Evolutionary conservation across 2,329 filamentous ascomycete genomes (phyloP).

Genomic region (Talaromyces amestolkiae): DNA sequence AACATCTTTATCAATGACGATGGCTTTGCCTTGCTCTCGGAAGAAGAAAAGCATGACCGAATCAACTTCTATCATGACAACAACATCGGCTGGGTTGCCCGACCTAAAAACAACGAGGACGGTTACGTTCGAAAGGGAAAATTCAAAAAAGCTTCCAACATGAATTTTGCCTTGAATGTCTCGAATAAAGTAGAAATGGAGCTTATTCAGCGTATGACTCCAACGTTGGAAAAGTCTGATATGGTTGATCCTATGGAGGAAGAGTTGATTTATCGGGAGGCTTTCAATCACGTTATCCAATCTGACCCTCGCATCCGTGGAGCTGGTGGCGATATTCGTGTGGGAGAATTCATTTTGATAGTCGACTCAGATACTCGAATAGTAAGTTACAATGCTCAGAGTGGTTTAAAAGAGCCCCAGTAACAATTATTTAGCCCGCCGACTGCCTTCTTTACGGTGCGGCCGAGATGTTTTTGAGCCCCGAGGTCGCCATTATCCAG

Average conservation of each 20-base stretch:
- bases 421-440: slow-evolving; percentile 41
- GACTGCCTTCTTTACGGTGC: slow-evolving; percentile 69
- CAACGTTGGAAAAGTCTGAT: slow-evolving; percentile 17
- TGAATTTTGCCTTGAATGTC: slow-evolving; percentile 67
- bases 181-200: slow-evolving; percentile 62
- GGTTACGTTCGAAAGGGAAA: slow-evolving; percentile 59
- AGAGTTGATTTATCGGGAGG: slow-evolving; percentile 38
- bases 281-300: slow-evolving; percentile 48
- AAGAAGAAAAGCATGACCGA: slow-evolving; percentile 45
- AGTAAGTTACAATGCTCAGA: slow-evolving; percentile 8
- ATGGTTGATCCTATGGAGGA: slow-evolving; percentile 41
- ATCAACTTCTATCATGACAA: slow-evolving; percentile 52
- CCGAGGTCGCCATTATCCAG: slow-evolving; percentile 69
- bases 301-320: slow-evolving; percentile 53
- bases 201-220: slow-evolving; percentile 37
- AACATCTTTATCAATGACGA: slow-evolving; percentile 43
- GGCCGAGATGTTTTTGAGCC: slow-evolving; percentile 67
- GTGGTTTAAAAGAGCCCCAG: not conserved
- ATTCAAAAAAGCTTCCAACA: slow-evolving; percentile 73
- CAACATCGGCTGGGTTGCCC: slow-evolving; percentile 51
- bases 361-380: slow-evolving; percentile 70
- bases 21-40: slow-evolving; percentile 38
- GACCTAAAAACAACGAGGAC: slow-evolving; percentile 47
- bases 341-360: slow-evolving; percentile 74
- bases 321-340: slow-evolving; percentile 78